Evolutionary conservation across 2,329 filamentous ascomycete species (phyloP).

Genomic region (Penicillium brevicompactum): DNA sequence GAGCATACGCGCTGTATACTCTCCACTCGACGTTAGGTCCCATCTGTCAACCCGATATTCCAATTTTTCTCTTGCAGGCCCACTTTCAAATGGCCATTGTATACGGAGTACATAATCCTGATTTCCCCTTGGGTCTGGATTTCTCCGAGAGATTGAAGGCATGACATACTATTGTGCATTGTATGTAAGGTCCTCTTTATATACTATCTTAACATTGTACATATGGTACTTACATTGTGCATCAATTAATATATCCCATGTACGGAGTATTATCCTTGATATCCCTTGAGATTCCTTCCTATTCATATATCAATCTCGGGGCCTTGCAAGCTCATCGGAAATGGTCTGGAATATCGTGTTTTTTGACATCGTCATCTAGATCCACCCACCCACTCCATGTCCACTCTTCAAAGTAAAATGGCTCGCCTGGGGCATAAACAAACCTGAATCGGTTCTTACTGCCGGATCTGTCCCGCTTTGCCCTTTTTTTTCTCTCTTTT

Average conservation of each 20-base stretch:
- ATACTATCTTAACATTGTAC: neutral
- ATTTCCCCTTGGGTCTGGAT: too few species aligned
- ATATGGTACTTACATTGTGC: neutral
- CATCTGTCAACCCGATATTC: neutral
- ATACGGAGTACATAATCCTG: too few species aligned
- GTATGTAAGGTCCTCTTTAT: neutral
- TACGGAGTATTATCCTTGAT: too few species aligned
- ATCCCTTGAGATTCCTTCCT: too few species aligned
- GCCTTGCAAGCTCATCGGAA: neutral
- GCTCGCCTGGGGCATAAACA: slow-evolving; percentile 10
- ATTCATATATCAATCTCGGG: neutral
- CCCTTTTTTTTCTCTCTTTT: neutral
- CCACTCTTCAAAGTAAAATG: slow-evolving; percentile 22
- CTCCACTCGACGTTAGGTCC: neutral
- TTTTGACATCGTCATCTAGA: slow-evolving; percentile 2
- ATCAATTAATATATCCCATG: neutral
- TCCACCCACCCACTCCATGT: slow-evolving; percentile 2
- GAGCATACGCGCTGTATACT: neutral
- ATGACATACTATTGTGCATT: neutral
- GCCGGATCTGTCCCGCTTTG: slow-evolving; percentile 12
- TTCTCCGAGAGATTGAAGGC: too few species aligned
- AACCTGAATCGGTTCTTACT: slow-evolving; percentile 13
- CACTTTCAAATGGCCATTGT: neutral
- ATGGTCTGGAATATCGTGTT: too few species aligned
- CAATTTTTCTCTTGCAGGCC: neutral